Percentiles rank a stretch among this genome's conserved stretches.
Conservation (phyloP, 148 eudicot species). For the Camellia sinensis region DNA sequence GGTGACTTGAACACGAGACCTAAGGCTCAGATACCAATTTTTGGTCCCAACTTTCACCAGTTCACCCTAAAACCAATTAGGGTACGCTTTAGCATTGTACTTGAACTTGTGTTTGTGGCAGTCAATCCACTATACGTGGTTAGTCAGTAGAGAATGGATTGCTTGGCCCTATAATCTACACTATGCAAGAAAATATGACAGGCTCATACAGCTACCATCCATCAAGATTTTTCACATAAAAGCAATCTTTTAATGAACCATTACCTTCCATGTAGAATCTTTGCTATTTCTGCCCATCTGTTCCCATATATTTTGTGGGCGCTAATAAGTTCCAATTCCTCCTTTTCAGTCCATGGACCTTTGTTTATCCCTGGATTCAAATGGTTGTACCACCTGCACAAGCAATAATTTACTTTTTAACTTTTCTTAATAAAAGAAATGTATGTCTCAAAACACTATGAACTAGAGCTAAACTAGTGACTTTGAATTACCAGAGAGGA, state of each 20-base stretch:
- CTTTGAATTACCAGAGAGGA: background rate
- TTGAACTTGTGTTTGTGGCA: too few species aligned
- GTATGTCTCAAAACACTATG: background rate
- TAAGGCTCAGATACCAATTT: too few species aligned
- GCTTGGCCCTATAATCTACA: too few species aligned
- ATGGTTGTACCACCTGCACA: constrained; percentile 74
- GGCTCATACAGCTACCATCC: background rate
- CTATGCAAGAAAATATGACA: too few species aligned
- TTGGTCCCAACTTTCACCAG: too few species aligned
- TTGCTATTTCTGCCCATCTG: constrained; percentile 77
- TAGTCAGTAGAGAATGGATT: too few species aligned
- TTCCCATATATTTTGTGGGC: constrained; percentile 61
- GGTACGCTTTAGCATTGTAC: too few species aligned
- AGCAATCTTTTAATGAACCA: background rate
- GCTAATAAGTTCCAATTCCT: constrained; percentile 47
- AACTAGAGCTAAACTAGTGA: constrained; percentile 5
- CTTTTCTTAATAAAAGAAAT: background rate
- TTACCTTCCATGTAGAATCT: constrained; percentile 83
- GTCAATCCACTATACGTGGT: too few species aligned
- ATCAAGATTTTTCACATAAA: background rate
- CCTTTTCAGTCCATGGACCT: constrained; percentile 71
- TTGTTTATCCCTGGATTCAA: constrained; percentile 68
- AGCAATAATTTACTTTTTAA: background rate
- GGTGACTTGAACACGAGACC: too few species aligned
- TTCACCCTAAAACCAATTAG: too few species aligned